Evolutionary conservation across 768 basidiomycete species (phyloP).

Genomic region (Boletus subparvulus): DNA sequence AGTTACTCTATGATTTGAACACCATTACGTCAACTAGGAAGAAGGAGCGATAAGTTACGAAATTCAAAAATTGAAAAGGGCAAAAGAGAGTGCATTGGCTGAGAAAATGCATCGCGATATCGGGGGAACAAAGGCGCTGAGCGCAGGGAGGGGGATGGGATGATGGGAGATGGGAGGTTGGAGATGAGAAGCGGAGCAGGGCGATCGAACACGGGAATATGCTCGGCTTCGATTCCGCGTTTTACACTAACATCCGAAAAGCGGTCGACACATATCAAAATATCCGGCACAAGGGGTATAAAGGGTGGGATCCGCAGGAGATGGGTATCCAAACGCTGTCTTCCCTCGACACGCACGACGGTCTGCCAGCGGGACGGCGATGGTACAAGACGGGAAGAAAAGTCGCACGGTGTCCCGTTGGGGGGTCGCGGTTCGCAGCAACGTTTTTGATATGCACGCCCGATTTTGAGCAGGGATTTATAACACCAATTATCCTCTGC

Average conservation of each 20-base stretch:
- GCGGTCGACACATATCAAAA: conserved; percentile 18
- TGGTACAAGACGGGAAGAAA: conserved; percentile 22
- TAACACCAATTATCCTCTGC: conserved; percentile 26
- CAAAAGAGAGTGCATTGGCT: too few species aligned
- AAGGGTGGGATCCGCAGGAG: conserved; percentile 11
- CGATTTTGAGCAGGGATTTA: conserved; percentile 34
- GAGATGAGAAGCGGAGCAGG: conserved; percentile 8
- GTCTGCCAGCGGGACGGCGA: neutral
- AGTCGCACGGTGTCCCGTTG: conserved; percentile 25
- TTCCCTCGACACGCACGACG: neutral
- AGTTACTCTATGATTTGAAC: too few species aligned
- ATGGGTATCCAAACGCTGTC: neutral
- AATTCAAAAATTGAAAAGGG: neutral
- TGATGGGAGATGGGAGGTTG: too few species aligned
- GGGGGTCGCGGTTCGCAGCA: conserved; percentile 15
- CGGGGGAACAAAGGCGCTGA: too few species aligned
- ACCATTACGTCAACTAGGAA: conserved; percentile 1
- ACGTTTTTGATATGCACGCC: conserved; percentile 35
- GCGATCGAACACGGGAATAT: conserved; percentile 19
- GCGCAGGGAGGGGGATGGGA: too few species aligned
- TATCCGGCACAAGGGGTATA: conserved; percentile 13
- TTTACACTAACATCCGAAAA: conserved; percentile 14
- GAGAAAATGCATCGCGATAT: too few species aligned
- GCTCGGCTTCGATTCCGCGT: conserved; percentile 20
- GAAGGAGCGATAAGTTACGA: too few species aligned